phyloP scores from a whole-genome alignment of 2,329 filamentous ascomycete genomes.

The Penicillium sumatraense region DNA sequence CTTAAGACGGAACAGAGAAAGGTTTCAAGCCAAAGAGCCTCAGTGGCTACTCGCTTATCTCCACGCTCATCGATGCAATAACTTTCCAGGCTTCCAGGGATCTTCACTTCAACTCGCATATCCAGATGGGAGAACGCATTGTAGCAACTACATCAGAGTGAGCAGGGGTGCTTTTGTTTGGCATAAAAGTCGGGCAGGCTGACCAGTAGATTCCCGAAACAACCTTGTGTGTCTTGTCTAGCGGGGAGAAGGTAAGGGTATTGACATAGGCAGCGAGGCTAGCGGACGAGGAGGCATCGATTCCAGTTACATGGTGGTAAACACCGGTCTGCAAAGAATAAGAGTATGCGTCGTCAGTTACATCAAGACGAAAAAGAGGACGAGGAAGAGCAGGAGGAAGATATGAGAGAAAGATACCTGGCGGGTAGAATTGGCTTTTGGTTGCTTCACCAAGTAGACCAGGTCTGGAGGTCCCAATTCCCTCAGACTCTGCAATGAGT shows the following conservation, averaged over 20 bases:
- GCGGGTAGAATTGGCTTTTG: constrained; percentile 61
- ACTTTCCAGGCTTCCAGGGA: constrained; percentile 93
- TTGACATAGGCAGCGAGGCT: constrained; percentile 98
- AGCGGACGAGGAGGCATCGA: constrained; percentile 96
- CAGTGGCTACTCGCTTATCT: constrained; percentile 89
- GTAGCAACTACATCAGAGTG: constrained; percentile 70
- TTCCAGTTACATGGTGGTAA: constrained; percentile 96
- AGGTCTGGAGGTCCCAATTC: constrained; percentile 96
- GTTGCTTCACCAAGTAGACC: constrained; percentile 87
- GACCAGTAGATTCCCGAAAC: constrained; percentile 94
- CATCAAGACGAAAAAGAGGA: no score
- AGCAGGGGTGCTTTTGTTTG: constrained; percentile 7
- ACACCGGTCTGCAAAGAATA: constrained; percentile 70
- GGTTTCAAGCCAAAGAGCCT: constrained; percentile 95
- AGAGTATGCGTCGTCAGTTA: background rate
- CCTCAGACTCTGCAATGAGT: constrained; percentile 80
- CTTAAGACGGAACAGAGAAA: constrained; percentile 94
- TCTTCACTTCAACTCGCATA: constrained; percentile 98
- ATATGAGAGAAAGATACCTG: constrained; percentile 51
- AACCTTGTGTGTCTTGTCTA: constrained; percentile 84
- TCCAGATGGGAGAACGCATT: constrained; percentile 98
- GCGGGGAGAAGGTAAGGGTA: constrained; percentile 88
- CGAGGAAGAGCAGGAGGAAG: background rate
- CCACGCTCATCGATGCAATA: constrained; percentile 97
- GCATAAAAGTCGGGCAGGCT: constrained; percentile 24